Base-by-base conservation (phyloP, 352 stramenopile species). In the Globisporangium cystogenes region DNA sequence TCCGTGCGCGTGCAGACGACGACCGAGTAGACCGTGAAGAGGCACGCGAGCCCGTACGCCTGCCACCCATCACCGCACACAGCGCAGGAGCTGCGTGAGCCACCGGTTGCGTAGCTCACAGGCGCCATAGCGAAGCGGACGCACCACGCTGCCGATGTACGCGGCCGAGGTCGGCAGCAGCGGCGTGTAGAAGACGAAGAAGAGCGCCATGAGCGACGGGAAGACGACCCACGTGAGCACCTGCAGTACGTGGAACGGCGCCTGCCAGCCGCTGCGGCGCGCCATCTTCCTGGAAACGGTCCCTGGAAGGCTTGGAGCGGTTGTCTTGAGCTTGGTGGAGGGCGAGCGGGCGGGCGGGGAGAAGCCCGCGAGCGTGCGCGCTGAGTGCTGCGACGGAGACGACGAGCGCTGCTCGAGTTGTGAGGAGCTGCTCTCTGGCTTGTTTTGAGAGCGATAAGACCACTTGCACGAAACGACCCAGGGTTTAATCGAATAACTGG, bases 221-320 rank as follows among this genome's bases (percentile, higher is more conserved):
- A 94, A 93, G 48, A 90, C 72, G 54, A 93, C 53, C 84, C 84
- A 94, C 29, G 84, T 91, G 48, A 76, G 71, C 42, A 94, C 58
- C 61, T 94, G 84, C 39, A 94, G 75, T 55, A 78, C 63, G 63
- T 94, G 81, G 70, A 92, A 92, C 50, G 83, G 83, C 60, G 67
- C 68, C 55, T 88, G 63, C 81, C 80, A 94, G 53, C 83, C 83
- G 56, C 90, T 92, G 62, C 71, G 84, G 33, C 83, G 74, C 75
- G 83, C 84, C 49, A 55, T 64, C n/a, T 29, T 29, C 26, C 3
- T 5, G 26, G 26, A 5, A n/a, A n/a, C n/a, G 26, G 26, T 6
- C 3, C 26, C 26, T 29, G 26, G 5, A 6, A 5, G 26, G 26
- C 26, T 5, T 29, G 26, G 26, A 29, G 26, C 26, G 26, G 26